A percentile compares a stretch with the other conserved stretches of the same genome.
Evolutionary conservation across 1,284 basidiomycete species (phyloP).

Genomic region (Sutorius eximius): DNA sequence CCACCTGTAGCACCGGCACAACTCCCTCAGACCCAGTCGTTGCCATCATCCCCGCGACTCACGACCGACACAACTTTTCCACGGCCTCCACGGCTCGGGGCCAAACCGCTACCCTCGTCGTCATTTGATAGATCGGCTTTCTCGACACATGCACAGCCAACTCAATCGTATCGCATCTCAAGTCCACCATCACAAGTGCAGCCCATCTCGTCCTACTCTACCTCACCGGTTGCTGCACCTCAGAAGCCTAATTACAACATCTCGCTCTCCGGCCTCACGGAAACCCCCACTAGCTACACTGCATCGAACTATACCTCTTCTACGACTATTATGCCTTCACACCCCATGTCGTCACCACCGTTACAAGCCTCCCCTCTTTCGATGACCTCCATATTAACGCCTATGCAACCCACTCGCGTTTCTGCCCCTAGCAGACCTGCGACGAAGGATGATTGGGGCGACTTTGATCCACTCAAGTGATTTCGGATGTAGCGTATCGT

Average conservation of each 20-base stretch:
- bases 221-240: conserved; percentile 17
- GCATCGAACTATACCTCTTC: conserved; percentile 21
- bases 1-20: conserved; percentile 19
- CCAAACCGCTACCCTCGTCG: conserved; percentile 37
- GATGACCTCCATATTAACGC: conserved; percentile 56
- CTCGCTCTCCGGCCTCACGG: conserved; percentile 33
- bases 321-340: conserved; percentile 20
- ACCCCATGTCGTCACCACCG: conserved; percentile 38
- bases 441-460: conserved; percentile 69
- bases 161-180: conserved; percentile 20
- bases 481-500: conserved; percentile 5
- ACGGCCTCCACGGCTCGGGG: conserved; percentile 42
- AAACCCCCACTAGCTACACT: conserved; percentile 14
- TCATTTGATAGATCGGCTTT: conserved; percentile 40
- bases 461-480: conserved; percentile 66
- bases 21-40: conserved; percentile 37
- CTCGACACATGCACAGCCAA: conserved; percentile 17
- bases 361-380: conserved; percentile 39
- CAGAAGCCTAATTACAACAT: conserved; percentile 59
- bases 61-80: conserved; percentile 26
- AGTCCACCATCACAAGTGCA: conserved; percentile 22
- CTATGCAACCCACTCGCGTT: conserved; percentile 50
- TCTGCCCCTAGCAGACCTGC: conserved; percentile 44
- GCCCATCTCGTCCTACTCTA: conserved; percentile 11
- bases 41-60: conserved; percentile 42